phyloP scores from a whole-genome alignment of 2,329 filamentous ascomycete genomes.

The Ophiostoma ulmi region DNA sequence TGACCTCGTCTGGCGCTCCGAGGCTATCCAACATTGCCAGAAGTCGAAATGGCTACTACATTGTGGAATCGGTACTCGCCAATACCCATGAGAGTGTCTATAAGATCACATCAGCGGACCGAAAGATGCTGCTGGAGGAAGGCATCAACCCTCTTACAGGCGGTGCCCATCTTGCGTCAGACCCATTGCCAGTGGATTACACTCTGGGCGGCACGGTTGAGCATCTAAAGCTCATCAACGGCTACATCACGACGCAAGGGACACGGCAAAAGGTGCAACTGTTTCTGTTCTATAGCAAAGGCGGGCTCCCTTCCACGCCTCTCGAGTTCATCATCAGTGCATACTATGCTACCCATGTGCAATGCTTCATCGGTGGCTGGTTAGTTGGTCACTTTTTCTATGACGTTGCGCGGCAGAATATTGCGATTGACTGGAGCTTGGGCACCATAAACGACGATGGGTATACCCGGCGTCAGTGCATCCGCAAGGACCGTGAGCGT shows the following conservation, averaged over 20 bases:
- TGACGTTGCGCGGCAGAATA: conserved; percentile 13
- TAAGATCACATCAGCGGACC: background rate
- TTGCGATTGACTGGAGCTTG: conserved; percentile 12
- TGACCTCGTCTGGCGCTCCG: background rate
- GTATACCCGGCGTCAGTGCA: background rate
- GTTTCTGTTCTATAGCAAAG: conserved; percentile 21
- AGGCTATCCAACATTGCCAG: background rate
- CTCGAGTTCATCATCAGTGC: conserved; percentile 23
- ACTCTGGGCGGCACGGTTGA: background rate
- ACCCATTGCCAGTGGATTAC: background rate
- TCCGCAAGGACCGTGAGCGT: conserved; percentile 22
- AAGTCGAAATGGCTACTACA: background rate
- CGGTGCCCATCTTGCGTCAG: background rate
- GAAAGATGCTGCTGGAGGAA: background rate
- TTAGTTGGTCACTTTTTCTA: conserved; percentile 23
- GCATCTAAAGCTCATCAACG: conserved; percentile 21
- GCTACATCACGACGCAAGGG: conserved; percentile 3
- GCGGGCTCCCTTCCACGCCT: conserved; percentile 12
- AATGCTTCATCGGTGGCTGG: conserved; percentile 26
- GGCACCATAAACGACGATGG: no score
- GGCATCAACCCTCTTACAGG: background rate
- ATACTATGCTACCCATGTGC: conserved; percentile 25
- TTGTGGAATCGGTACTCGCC: background rate
- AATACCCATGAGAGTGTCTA: background rate
- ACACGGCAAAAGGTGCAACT: conserved; percentile 24